Evolutionary conservation across 1,284 basidiomycete genomes (phyloP).

Genomic region (Sanghuangporus sanghuang): DNA sequence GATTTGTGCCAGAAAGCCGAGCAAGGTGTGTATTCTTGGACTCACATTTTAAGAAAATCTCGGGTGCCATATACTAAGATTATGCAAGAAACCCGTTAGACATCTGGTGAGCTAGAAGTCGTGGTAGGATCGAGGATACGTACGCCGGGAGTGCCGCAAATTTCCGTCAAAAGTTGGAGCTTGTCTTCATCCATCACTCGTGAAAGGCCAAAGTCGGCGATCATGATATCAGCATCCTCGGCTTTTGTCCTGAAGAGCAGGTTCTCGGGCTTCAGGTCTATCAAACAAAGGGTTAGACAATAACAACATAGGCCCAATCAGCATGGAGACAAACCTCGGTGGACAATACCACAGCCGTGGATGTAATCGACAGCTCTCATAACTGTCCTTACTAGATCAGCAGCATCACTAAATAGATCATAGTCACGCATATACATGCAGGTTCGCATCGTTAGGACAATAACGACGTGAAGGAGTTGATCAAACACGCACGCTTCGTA

Average conservation of each 20-base stretch:
- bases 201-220: constrained; percentile 95
- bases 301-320: background rate
- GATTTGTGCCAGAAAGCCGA: constrained; percentile 14
- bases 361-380: constrained; percentile 88
- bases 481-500: constrained; percentile 60
- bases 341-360: constrained; percentile 92
- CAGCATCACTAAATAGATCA: constrained; percentile 67
- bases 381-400: constrained; percentile 84
- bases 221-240: constrained; percentile 93
- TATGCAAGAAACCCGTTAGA: constrained; percentile 14
- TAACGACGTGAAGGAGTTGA: background rate
- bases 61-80: constrained; percentile 91
- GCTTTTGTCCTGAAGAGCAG: constrained; percentile 87
- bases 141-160: constrained; percentile 87
- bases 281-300: background rate
- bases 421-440: background rate
- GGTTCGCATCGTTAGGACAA: background rate
- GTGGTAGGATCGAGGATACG: constrained; percentile 23
- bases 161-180: constrained; percentile 85
- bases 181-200: constrained; percentile 89
- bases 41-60: constrained; percentile 93
- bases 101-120: background rate
- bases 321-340: constrained; percentile 60
- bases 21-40: constrained; percentile 10
- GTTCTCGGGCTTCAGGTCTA: constrained; percentile 97